Evolutionary conservation across 129 eudicot species (phyloP).

Genomic region (Pulicaria dysenterica): DNA sequence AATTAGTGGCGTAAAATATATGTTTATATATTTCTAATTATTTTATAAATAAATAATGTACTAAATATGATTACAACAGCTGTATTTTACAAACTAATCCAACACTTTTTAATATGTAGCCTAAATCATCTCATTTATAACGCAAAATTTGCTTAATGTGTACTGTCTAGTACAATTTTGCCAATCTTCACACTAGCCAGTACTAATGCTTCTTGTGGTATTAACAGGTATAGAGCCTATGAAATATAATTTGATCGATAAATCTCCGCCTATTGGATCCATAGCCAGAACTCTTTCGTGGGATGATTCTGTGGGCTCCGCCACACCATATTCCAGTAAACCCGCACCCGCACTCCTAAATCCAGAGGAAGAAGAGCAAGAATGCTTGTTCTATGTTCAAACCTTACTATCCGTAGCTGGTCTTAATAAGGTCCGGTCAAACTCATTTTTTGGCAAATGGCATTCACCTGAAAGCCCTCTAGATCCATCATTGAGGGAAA

Average conservation of each 20-base stretch:
- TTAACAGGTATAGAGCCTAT: slow-evolving; percentile 48
- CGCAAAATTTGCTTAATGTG: not conserved
- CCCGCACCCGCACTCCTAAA: slow-evolving; percentile 42
- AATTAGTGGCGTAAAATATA: not conserved
- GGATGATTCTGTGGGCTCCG: slow-evolving; percentile 63
- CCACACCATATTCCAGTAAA: slow-evolving; percentile 45
- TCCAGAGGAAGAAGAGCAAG: slow-evolving; percentile 59
- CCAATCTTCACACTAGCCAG: not conserved
- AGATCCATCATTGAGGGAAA: slow-evolving; percentile 77
- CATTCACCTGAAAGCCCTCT: slow-evolving; percentile 85
- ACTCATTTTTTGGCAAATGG: slow-evolving; percentile 60
- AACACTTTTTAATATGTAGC: not conserved
- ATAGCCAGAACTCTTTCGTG: slow-evolving; percentile 91
- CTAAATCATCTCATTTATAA: not conserved
- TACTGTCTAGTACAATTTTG: slow-evolving; percentile 6
- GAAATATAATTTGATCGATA: slow-evolving; percentile 75
- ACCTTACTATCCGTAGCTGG: slow-evolving; percentile 67
- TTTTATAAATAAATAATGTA: not conserved
- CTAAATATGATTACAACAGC: slow-evolving; percentile 8
- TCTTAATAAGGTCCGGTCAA: slow-evolving; percentile 37
- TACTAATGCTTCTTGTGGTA: slow-evolving; percentile 7
- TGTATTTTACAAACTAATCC: not conserved
- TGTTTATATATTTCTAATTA: not conserved
- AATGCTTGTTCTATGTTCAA: slow-evolving; percentile 58
- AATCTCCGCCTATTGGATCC: slow-evolving; percentile 97